phyloP scores from a whole-genome alignment of 345 rosid species.

The Eucalyptus sp. region DNA sequence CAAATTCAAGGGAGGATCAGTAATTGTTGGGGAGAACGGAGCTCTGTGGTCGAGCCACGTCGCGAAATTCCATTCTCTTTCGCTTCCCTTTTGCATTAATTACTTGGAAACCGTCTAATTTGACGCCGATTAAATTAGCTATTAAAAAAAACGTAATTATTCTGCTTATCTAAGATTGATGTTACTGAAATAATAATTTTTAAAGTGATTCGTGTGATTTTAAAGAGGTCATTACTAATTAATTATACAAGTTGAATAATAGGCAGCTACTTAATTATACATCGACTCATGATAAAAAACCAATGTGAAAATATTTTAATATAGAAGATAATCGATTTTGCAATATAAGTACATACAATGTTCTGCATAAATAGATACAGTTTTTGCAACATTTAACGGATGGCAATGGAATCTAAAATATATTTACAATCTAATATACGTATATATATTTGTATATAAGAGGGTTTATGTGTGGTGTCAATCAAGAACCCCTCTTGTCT shows the following conservation, averaged over 20 bases:
- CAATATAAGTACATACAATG: background rate
- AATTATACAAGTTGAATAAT: background rate
- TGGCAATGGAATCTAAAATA: background rate
- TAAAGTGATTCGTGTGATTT: background rate
- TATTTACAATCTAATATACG: background rate
- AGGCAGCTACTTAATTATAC: background rate
- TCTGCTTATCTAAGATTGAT: background rate
- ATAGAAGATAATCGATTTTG: background rate
- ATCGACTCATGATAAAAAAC: background rate
- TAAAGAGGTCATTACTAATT: background rate
- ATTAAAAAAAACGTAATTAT: background rate
- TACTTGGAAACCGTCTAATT: background rate
- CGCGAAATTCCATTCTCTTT: background rate
- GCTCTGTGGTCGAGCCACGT: background rate
- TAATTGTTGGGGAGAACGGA: background rate
- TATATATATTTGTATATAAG: too few relatives aligned
- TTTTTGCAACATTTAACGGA: background rate
- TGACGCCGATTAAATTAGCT: background rate
- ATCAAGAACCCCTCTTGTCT: background rate
- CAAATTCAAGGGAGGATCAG: background rate
- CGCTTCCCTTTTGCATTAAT: too few relatives aligned
- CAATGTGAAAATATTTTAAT: background rate
- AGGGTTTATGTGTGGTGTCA: too few relatives aligned
- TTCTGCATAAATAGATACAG: background rate
- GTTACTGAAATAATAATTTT: background rate